A percentile compares a stretch with the other conserved stretches of the same genome.
Evolutionary conservation across 352 stramenopile genomes (phyloP).

Genomic region (Globisporangium acanthophoron): DNA sequence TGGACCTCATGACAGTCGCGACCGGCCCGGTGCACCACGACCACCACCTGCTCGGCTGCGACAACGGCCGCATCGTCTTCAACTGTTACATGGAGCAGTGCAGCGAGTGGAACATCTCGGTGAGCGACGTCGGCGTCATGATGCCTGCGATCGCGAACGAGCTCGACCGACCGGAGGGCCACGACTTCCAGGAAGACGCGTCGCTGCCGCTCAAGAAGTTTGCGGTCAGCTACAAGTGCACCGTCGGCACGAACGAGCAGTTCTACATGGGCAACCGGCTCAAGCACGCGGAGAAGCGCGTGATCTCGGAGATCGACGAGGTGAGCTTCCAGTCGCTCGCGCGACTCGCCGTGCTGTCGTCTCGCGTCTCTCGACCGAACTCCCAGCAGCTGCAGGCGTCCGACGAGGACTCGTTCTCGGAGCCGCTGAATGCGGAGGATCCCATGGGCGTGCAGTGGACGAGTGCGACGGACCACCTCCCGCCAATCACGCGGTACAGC

Average conservation of each 20-base stretch:
- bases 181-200: conserved; percentile 88
- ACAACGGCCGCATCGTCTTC: conserved; percentile 86
- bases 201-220: conserved; percentile 87
- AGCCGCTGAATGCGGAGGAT: conserved; percentile 69
- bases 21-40: conserved; percentile 86
- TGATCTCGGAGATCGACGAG: conserved; percentile 78
- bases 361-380: conserved; percentile 67
- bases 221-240: conserved; percentile 88
- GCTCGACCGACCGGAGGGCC: conserved; percentile 80
- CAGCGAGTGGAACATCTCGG: conserved; percentile 86
- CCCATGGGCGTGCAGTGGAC: conserved; percentile 71
- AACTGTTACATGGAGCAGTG: conserved; percentile 92
- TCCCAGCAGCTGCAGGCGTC: conserved; percentile 38
- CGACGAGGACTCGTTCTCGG: conserved; percentile 40
- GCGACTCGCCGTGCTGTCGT: conserved; percentile 75
- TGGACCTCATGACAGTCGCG: conserved; percentile 79
- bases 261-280: conserved; percentile 85
- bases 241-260: conserved; percentile 79
- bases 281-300: conserved; percentile 71
- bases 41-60: conserved; percentile 79
- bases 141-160: conserved; percentile 87
- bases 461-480: conserved; percentile 58
- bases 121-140: conserved; percentile 86
- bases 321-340: conserved; percentile 86
- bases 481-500: conserved; percentile 82